phyloP scores from a whole-genome alignment of 768 basidiomycete species.

The Boletus pseudo-olivaceus region DNA sequence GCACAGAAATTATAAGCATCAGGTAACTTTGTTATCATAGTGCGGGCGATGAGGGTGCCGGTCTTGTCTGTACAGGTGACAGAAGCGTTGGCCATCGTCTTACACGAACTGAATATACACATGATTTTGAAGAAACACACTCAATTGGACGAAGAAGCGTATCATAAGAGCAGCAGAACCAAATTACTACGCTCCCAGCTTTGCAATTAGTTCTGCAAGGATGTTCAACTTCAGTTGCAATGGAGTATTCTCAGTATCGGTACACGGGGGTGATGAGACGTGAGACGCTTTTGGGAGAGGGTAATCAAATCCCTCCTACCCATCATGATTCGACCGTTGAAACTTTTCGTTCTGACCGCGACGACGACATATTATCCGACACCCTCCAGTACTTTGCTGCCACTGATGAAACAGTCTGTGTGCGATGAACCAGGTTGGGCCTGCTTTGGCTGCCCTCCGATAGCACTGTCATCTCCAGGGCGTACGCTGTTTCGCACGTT shows the following conservation, averaged over 20 bases:
- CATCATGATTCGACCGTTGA: slow-evolving; percentile 98
- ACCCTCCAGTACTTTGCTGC: slow-evolving; percentile 92
- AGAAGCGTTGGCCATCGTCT: slow-evolving; percentile 98
- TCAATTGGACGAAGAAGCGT: slow-evolving; percentile 89
- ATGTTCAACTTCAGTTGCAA: slow-evolving; percentile 90
- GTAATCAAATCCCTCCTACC: slow-evolving; percentile 45
- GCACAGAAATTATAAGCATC: no score
- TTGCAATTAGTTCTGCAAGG: slow-evolving; percentile 97
- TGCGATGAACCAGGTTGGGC: slow-evolving; percentile 39
- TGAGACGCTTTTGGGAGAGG: not conserved
- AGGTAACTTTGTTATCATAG: no score
- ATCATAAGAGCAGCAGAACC: slow-evolving; percentile 79
- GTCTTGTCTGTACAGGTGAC: slow-evolving; percentile 97
- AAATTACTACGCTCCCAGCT: slow-evolving; percentile 75
- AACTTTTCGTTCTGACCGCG: slow-evolving; percentile 87
- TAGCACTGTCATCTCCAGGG: slow-evolving; percentile 20
- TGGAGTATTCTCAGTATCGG: slow-evolving; percentile 86
- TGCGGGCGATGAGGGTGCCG: slow-evolving; percentile 66
- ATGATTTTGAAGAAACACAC: slow-evolving; percentile 60
- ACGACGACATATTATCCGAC: slow-evolving; percentile 91
- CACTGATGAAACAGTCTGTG: slow-evolving; percentile 89
- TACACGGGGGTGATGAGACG: slow-evolving; percentile 62
- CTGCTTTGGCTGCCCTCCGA: slow-evolving; percentile 22
- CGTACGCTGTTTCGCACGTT: slow-evolving; percentile 28
- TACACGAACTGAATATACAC: slow-evolving; percentile 93